These are phyloP conservation scores for Aureobasidium sp. DNA, from an alignment of 2,329 filamentous ascomycete species.

Conservation along the genomic window DNA sequence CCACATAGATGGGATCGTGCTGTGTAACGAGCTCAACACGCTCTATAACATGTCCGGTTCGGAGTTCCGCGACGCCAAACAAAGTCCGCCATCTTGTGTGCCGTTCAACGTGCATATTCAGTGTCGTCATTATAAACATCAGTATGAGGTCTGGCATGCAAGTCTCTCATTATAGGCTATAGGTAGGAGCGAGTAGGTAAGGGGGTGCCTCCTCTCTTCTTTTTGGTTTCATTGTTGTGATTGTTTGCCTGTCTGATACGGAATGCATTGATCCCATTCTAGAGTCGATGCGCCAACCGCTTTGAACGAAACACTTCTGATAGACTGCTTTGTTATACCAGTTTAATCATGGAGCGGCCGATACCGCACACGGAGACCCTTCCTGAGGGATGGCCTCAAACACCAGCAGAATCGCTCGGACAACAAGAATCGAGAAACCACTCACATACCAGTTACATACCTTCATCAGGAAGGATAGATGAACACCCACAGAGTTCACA, in stretches of 20 bases:
- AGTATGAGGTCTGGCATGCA: not conserved
- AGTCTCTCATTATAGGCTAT: not conserved
- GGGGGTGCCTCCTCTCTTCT: not conserved
- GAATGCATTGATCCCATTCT: not conserved
- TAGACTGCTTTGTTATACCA: not conserved
- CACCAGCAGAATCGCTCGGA: conserved; percentile 20
- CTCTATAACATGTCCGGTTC: not conserved
- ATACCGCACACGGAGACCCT: conserved; percentile 27
- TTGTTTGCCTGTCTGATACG: not conserved
- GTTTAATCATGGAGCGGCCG: conserved; percentile 18
- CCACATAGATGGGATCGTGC: not conserved
- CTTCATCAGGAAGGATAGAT: not conserved
- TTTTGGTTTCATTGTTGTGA: not conserved
- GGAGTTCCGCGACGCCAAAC: not conserved
- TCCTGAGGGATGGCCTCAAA: conserved; percentile 30
- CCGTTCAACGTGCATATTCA: not conserved
- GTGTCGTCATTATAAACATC: not conserved
- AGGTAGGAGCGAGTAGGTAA: not conserved
- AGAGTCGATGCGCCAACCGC: not conserved
- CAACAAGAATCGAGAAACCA: conserved; percentile 16
- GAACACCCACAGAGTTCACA: not conserved
- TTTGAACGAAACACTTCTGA: not conserved
- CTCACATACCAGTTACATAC: conserved; percentile 16
- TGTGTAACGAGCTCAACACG: not conserved
- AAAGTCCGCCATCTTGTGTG: not conserved